A percentile compares a stretch with the other conserved stretches of the same genome.
phyloP scores from a whole-genome alignment of 1,139 yeast genomes.

The Nakaseomyces sp. region DNA sequence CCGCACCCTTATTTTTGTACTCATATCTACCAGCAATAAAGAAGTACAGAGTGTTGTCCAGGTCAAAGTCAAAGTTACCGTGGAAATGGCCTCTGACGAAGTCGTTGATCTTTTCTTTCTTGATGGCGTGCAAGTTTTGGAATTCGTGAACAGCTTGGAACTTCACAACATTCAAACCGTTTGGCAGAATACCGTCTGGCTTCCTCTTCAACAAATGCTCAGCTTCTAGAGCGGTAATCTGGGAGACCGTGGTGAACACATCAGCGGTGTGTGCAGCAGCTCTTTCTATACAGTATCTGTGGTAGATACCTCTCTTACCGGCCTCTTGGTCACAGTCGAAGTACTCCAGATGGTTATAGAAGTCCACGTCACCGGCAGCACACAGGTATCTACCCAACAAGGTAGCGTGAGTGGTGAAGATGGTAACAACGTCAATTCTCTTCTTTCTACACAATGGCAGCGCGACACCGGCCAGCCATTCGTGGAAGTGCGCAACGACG shows the following conservation, averaged over 20 bases:
- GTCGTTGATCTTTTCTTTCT: constrained; percentile 85
- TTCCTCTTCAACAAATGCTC: constrained; percentile 87
- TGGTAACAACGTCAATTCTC: constrained; percentile 83
- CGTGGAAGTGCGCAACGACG: constrained; percentile 88
- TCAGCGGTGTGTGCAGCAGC: constrained; percentile 94
- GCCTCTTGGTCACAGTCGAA: constrained; percentile 97
- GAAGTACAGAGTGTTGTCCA: constrained; percentile 85
- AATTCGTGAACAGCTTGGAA: constrained; percentile 96
- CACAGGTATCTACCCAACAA: constrained; percentile 86
- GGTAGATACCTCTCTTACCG: constrained; percentile 92
- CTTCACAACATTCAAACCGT: constrained; percentile 88
- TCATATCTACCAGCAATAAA: constrained; percentile 96
- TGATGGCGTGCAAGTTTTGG: constrained; percentile 85
- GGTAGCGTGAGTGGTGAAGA: constrained; percentile 95
- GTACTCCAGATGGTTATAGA: constrained; percentile 77
- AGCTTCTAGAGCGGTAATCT: constrained; percentile 86
- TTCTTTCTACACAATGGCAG: constrained; percentile 85
- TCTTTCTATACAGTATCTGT: constrained; percentile 89
- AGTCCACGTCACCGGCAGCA: constrained; percentile 78
- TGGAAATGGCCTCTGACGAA: constrained; percentile 93
- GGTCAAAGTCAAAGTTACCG: constrained; percentile 88
- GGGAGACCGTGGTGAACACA: constrained; percentile 92
- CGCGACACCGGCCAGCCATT: constrained; percentile 96
- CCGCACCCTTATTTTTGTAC: constrained; percentile 92
- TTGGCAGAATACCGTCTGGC: constrained; percentile 94